Conservation (phyloP, 495 filamentous ascomycete species). For the Trichocladium antarcticum region DNA sequence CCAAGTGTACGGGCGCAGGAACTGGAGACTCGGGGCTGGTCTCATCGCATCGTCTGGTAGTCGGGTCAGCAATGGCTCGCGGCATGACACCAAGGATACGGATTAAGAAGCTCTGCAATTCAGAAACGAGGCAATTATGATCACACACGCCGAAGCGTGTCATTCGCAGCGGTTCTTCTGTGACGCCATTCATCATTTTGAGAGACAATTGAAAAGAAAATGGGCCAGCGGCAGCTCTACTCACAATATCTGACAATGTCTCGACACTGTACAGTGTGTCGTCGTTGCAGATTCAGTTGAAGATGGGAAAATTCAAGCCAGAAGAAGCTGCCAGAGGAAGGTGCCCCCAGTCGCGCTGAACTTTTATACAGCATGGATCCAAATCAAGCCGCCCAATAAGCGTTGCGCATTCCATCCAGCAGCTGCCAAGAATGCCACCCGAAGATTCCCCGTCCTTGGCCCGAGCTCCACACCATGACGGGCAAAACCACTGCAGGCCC, state of each 20-base stretch:
- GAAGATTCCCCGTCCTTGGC: constrained; percentile 9
- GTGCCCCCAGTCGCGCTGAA: not conserved
- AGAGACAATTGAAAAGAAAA: no score
- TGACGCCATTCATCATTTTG: constrained; percentile 33
- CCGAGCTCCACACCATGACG: not conserved
- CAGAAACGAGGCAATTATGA: constrained; percentile 45
- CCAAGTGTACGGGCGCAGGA: constrained; percentile 44
- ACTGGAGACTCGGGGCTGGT: constrained; percentile 30
- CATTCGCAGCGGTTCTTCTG: constrained; percentile 93
- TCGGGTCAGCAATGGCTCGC: not conserved
- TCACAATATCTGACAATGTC: no score
- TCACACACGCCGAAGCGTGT: constrained; percentile 54
- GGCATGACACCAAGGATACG: no score
- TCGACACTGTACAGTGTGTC: no score
- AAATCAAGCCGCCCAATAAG: not conserved
- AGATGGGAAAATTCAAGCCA: no score
- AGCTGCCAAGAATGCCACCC: not conserved
- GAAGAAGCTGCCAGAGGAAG: not conserved
- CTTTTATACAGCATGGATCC: not conserved
- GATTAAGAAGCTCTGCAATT: no score
- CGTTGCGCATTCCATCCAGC: not conserved
- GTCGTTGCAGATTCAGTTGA: no score
- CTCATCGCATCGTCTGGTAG: constrained; percentile 29
- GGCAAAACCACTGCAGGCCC: not conserved
- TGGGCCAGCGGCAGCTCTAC: no score